Percentiles rank a stretch among this genome's conserved stretches.
Conservation (phyloP, 331 rosid genomes). For the Phaseolus coccineus region DNA sequence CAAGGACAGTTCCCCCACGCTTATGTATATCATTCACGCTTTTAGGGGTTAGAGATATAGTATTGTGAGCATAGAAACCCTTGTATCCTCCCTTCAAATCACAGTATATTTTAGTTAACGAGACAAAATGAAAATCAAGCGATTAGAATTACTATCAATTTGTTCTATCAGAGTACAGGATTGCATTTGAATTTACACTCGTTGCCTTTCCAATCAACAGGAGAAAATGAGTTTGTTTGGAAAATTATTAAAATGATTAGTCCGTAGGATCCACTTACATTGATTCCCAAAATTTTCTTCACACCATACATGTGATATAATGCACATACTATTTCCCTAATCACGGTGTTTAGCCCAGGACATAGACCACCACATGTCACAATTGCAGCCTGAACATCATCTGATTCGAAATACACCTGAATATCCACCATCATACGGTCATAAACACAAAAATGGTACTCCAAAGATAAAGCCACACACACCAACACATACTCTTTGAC, state of each 20-base stretch:
- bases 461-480: neutral
- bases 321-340: constrained; percentile 85
- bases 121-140: neutral
- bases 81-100: constrained; percentile 78
- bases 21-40: constrained; percentile 85
- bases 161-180: neutral
- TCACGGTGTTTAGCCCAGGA: constrained; percentile 91
- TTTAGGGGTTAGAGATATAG: constrained; percentile 67
- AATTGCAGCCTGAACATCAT: constrained; percentile 79
- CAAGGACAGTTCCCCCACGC: constrained; percentile 88
- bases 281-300: constrained; percentile 73
- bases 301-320: constrained; percentile 81
- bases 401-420: constrained; percentile 78
- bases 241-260: neutral
- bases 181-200: neutral
- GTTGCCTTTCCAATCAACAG: neutral
- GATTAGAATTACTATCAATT: neutral
- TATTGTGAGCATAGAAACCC: constrained; percentile 86
- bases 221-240: neutral
- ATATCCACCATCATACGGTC: constrained; percentile 33
- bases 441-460: neutral
- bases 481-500: constrained; percentile 64
- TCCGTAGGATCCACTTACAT: constrained; percentile 54
- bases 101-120: constrained; percentile 16
- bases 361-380: constrained; percentile 94